Evolutionary conservation across 2,329 filamentous ascomycete species (phyloP).

Genomic region (Penicillium polonicum): DNA sequence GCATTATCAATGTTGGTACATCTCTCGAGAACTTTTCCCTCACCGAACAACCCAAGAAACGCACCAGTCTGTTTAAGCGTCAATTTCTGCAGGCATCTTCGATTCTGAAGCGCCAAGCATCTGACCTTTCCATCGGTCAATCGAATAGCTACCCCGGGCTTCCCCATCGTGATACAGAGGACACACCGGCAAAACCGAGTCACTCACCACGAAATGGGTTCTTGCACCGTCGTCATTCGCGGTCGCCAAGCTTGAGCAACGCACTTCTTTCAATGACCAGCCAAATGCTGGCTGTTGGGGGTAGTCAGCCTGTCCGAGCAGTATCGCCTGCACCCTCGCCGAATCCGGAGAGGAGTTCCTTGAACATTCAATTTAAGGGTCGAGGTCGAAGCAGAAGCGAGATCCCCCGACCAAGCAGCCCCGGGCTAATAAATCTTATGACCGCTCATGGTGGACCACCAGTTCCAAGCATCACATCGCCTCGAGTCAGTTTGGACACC

Average conservation of each 20-base stretch:
- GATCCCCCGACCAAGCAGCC: conserved; percentile 43
- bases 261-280: conserved; percentile 48
- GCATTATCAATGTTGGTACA: conserved; percentile 45
- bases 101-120: conserved; percentile 48
- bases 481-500: conserved; percentile 21
- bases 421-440: conserved; percentile 55
- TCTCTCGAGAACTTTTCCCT: conserved; percentile 45
- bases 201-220: conserved; percentile 39
- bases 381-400: conserved; percentile 60
- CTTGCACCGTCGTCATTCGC: conserved; percentile 28
- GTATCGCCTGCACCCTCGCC: conserved; percentile 46
- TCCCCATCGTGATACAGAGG: conserved; percentile 21
- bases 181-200: conserved; percentile 32
- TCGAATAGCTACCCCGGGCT: conserved; percentile 27
- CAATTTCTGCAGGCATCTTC: conserved; percentile 45
- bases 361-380: conserved; percentile 47
- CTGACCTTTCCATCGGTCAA: conserved; percentile 32
- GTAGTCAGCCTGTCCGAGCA: conserved; percentile 59
- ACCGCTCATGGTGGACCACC: conserved; percentile 59
- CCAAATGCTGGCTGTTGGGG: conserved; percentile 47
- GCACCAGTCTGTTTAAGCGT: conserved; percentile 49
- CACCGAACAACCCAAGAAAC: conserved; percentile 38
- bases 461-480: conserved; percentile 54
- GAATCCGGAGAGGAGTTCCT: conserved; percentile 39
- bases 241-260: conserved; percentile 43